These are phyloP conservation scores for Huntiella decipiens DNA, from an alignment of 2,329 filamentous ascomycete species.

Conservation along the genomic window DNA sequence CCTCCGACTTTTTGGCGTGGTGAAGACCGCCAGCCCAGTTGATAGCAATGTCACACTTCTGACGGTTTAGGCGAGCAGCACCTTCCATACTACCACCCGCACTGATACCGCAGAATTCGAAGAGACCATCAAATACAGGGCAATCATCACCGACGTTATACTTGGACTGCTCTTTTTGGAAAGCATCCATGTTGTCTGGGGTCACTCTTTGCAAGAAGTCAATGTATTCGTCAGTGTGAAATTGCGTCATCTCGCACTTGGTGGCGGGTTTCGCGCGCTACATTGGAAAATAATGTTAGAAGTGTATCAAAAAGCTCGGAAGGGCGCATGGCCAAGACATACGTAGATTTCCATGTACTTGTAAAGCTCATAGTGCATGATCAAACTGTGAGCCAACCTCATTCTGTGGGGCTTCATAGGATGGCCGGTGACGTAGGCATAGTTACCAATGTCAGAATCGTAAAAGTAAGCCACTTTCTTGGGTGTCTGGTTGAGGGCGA, in stretches of 20 bases:
- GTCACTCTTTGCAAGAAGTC: constrained; percentile 90
- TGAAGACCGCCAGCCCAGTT: constrained; percentile 97
- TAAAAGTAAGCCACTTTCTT: constrained; percentile 97
- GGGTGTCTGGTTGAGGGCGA: constrained; percentile 28
- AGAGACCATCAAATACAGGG: constrained; percentile 94
- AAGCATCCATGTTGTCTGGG: constrained; percentile 94
- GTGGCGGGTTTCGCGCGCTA: constrained; percentile 74
- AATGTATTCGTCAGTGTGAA: constrained; percentile 90
- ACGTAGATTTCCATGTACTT: constrained; percentile 94
- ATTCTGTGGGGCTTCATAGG: constrained; percentile 98
- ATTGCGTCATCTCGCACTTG: constrained; percentile 76
- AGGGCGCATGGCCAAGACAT: constrained; percentile 22
- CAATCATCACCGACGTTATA: constrained; percentile 97
- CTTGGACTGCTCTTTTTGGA: constrained; percentile 56
- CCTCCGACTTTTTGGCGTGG: constrained; percentile 92
- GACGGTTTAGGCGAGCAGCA: constrained; percentile 70
- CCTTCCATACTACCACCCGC: constrained; percentile 88
- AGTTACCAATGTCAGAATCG: constrained; percentile 95
- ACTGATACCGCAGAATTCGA: constrained; percentile 88
- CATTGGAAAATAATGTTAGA: not conserved
- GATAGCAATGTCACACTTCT: constrained; percentile 90
- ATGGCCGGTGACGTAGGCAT: constrained; percentile 89
- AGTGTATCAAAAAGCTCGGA: not conserved
- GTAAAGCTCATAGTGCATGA: constrained; percentile 90
- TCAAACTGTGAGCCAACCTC: constrained; percentile 82